A percentile compares a stretch with the other conserved stretches of the same genome.
Conservation (phyloP, 1,139 yeast genomes). For the Hansenula anomala region DNA sequence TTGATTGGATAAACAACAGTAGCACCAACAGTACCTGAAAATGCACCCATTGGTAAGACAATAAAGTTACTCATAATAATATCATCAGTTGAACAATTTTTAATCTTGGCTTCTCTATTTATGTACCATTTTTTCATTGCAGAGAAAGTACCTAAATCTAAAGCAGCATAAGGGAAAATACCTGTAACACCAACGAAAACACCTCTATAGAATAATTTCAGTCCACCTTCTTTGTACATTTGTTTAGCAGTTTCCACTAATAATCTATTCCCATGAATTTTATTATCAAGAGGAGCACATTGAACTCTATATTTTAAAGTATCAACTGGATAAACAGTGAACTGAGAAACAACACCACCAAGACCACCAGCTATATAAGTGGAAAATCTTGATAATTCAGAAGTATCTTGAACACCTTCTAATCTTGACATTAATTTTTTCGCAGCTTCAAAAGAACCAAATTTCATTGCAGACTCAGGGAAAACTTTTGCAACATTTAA, state of each 20-base stretch:
- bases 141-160: slow-evolving; percentile 90
- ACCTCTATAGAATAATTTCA: slow-evolving; percentile 79
- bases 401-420: slow-evolving; percentile 73
- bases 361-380: slow-evolving; percentile 93
- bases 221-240: slow-evolving; percentile 78
- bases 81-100: slow-evolving; percentile 51
- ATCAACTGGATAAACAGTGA: slow-evolving; percentile 93
- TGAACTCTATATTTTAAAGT: slow-evolving; percentile 83
- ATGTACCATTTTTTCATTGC: slow-evolving; percentile 77
- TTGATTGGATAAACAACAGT: slow-evolving; percentile 92
- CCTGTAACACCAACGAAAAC: slow-evolving; percentile 85
- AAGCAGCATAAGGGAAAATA: slow-evolving; percentile 94
- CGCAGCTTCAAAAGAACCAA: slow-evolving; percentile 90
- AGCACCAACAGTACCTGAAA: slow-evolving; percentile 94
- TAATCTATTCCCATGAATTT: slow-evolving; percentile 55
- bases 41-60: slow-evolving; percentile 87
- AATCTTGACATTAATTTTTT: slow-evolving; percentile 69
- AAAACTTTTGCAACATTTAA: slow-evolving; percentile 89
- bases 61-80: slow-evolving; percentile 73
- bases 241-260: slow-evolving; percentile 64
- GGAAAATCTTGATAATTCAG: slow-evolving; percentile 67
- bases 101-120: slow-evolving; percentile 51
- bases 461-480: slow-evolving; percentile 97
- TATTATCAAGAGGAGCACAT: slow-evolving; percentile 65
- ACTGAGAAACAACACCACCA: slow-evolving; percentile 92